Conservation (phyloP, 257 asterid species). For the Catharanthus roseus region DNA sequence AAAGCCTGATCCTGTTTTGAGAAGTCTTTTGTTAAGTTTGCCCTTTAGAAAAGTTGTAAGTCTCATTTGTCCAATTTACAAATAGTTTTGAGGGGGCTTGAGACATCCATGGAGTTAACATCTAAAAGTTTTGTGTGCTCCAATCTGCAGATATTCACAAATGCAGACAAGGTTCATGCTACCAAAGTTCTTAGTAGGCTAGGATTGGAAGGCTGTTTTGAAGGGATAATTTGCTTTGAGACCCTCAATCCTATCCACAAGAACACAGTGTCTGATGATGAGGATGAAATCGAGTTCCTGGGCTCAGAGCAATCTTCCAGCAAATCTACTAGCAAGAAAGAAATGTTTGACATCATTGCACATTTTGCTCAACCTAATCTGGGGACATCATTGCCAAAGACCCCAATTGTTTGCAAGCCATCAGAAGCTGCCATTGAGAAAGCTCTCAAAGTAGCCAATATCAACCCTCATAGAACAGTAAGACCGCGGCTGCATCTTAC, state of each 20-base stretch:
- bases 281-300: slow-evolving; percentile 64
- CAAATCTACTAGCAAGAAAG: slow-evolving; percentile 18
- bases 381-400: slow-evolving; percentile 52
- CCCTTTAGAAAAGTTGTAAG: slow-evolving; percentile 86
- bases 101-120: not conserved
- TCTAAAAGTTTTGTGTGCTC: not conserved
- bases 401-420: slow-evolving; percentile 89
- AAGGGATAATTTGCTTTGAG: slow-evolving; percentile 92
- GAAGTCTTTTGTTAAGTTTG: slow-evolving; percentile 68
- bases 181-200: slow-evolving; percentile 54
- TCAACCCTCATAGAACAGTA: slow-evolving; percentile 81
- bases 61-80: not conserved
- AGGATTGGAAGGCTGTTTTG: slow-evolving; percentile 87
- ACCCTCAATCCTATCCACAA: slow-evolving; percentile 77
- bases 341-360: slow-evolving; percentile 67
- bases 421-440: slow-evolving; percentile 67
- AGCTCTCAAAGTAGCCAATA: slow-evolving; percentile 75
- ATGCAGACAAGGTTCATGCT: slow-evolving; percentile 86
- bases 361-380: slow-evolving; percentile 62
- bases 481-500: slow-evolving; percentile 9
- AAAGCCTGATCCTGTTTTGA: slow-evolving; percentile 78
- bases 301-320: slow-evolving; percentile 30
- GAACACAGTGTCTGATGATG: slow-evolving; percentile 65
- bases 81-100: not conserved
- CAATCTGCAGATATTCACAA: slow-evolving; percentile 69